phyloP scores from a whole-genome alignment of 345 rosid genomes.

The Carallia pectinifolia region DNA sequence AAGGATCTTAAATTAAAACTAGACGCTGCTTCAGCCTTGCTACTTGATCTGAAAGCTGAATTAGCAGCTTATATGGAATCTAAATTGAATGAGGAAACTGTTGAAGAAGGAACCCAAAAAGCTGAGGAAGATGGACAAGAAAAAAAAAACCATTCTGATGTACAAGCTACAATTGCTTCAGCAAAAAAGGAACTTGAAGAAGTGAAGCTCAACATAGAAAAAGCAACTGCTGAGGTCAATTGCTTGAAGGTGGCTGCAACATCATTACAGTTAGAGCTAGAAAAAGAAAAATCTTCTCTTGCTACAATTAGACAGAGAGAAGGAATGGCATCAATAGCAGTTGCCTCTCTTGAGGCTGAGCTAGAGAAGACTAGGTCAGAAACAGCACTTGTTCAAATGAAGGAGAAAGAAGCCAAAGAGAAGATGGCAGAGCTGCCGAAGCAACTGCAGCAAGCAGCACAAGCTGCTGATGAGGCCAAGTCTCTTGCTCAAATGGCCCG shows the following conservation, averaged over 20 bases:
- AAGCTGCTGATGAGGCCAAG: slow-evolving; percentile 81
- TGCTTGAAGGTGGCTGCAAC: slow-evolving; percentile 66
- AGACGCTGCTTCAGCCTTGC: slow-evolving; percentile 62
- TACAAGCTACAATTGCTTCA: slow-evolving; percentile 60
- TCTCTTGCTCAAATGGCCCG: slow-evolving; percentile 56
- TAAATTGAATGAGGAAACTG: slow-evolving; percentile 43
- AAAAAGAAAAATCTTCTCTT: slow-evolving; percentile 59
- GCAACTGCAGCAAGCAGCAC: slow-evolving; percentile 67
- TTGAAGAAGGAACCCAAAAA: slow-evolving; percentile 27
- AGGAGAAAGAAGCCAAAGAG: slow-evolving; percentile 65
- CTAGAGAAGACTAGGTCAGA: slow-evolving; percentile 58
- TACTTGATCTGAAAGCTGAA: slow-evolving; percentile 77
- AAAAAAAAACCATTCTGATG: slow-evolving; percentile 42
- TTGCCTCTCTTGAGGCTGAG: slow-evolving; percentile 76
- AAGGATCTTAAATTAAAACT: slow-evolving; percentile 73
- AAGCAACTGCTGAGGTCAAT: slow-evolving; percentile 66
- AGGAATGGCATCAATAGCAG: slow-evolving; percentile 79
- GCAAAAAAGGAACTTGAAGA: slow-evolving; percentile 84
- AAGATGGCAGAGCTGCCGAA: slow-evolving; percentile 66
- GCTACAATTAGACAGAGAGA: slow-evolving; percentile 67
- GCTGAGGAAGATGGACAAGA: slow-evolving; percentile 31
- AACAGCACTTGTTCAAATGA: slow-evolving; percentile 51
- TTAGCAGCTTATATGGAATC: slow-evolving; percentile 72
- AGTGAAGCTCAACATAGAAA: slow-evolving; percentile 74
- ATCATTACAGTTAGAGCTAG: slow-evolving; percentile 65